Percentiles rank a stretch among this genome's conserved stretches.
Evolutionary conservation across 768 basidiomycete genomes (phyloP).

Genomic region (Daedaleopsis nitida): DNA sequence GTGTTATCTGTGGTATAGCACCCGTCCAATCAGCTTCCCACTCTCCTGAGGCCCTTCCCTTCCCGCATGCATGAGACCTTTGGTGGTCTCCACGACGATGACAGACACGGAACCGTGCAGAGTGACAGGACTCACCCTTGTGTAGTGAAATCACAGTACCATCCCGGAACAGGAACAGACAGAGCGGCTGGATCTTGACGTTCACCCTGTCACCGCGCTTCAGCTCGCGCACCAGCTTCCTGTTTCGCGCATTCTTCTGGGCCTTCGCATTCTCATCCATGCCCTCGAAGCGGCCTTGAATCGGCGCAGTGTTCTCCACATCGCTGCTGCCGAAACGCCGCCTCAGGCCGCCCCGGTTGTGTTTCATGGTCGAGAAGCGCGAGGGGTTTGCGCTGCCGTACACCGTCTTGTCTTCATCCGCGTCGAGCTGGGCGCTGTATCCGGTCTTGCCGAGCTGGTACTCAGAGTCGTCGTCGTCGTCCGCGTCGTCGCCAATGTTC

Average conservation of each 20-base stretch:
- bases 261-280: constrained; percentile 11
- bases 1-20: constrained; percentile 35
- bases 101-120: too few species aligned
- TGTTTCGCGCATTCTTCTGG: constrained; percentile 25
- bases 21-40: neutral
- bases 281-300: constrained; percentile 4
- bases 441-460: constrained; percentile 30
- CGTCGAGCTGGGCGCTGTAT: constrained; percentile 26
- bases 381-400: constrained; percentile 27
- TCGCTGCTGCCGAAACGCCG: constrained; percentile 15
- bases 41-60: too few species aligned
- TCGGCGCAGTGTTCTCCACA: constrained; percentile 16
- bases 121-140: constrained; percentile 5
- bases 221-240: constrained; percentile 37
- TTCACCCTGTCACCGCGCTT: constrained; percentile 59
- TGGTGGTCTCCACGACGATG: too few species aligned
- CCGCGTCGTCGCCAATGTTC: constrained; percentile 19
- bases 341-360: constrained; percentile 20
- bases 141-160: constrained; percentile 40
- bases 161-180: constrained; percentile 66
- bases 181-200: constrained; percentile 64
- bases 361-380: constrained; percentile 24
- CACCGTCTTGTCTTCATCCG: constrained; percentile 34
- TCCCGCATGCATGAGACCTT: too few species aligned
- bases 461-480: constrained; percentile 33